phyloP scores from a whole-genome alignment of 2,329 filamentous ascomycete genomes.

The Parastagonospora nodorum region DNA sequence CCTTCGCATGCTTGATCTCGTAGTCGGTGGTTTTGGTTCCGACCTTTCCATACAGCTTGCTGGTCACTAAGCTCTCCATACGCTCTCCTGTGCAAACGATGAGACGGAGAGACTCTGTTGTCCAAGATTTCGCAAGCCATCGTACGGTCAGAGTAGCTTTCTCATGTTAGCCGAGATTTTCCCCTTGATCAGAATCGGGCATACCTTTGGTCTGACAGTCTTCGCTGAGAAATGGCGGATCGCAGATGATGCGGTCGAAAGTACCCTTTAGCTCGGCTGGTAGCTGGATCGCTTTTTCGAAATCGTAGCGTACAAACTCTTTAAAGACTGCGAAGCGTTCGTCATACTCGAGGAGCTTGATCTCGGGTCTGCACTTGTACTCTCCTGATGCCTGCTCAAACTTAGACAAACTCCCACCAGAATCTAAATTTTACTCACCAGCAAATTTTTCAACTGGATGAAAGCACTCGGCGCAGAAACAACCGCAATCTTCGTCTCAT shows the following conservation, averaged over 20 bases:
- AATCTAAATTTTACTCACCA: slow-evolving; percentile 53
- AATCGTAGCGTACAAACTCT: slow-evolving; percentile 78
- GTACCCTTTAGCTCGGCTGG: slow-evolving; percentile 65
- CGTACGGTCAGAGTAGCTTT: slow-evolving; percentile 73
- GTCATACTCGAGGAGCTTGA: slow-evolving; percentile 76
- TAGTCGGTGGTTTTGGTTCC: slow-evolving; percentile 70
- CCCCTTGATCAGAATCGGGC: background rate
- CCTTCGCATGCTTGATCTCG: slow-evolving; percentile 70
- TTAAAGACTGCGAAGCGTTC: slow-evolving; percentile 73
- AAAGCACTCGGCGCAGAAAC: slow-evolving; percentile 79
- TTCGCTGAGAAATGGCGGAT: slow-evolving; percentile 79
- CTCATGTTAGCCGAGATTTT: slow-evolving; percentile 10
- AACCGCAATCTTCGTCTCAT: slow-evolving; percentile 66
- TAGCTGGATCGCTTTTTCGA: slow-evolving; percentile 68
- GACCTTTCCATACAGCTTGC: slow-evolving; percentile 68
- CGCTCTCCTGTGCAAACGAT: slow-evolving; percentile 79
- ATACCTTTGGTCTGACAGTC: slow-evolving; percentile 80
- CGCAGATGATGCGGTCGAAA: slow-evolving; percentile 72
- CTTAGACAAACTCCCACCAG: background rate
- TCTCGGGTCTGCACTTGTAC: slow-evolving; percentile 53
- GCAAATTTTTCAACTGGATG: slow-evolving; percentile 73
- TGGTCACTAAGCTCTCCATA: slow-evolving; percentile 66
- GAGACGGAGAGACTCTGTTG: slow-evolving; percentile 47
- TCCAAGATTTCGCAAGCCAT: slow-evolving; percentile 67
- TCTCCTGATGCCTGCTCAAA: slow-evolving; percentile 36